phyloP scores from a whole-genome alignment of 2,329 filamentous ascomycete species.

The Colletotrichum tabaci region DNA sequence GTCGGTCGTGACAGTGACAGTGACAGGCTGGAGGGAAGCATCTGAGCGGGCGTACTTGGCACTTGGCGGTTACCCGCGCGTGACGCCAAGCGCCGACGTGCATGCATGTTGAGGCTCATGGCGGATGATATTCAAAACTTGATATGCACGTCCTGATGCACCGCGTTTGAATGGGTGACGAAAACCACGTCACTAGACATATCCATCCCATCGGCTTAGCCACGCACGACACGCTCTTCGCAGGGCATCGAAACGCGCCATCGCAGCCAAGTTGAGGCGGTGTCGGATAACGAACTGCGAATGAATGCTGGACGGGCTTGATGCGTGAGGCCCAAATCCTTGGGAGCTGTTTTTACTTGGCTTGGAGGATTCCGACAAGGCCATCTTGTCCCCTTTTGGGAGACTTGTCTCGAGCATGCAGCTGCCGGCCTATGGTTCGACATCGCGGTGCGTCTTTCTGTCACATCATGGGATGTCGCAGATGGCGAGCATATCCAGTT shows the following conservation, averaged over 20 bases:
- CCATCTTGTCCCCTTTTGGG: not conserved
- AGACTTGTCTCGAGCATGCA: too few species aligned
- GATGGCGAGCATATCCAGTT: too few species aligned
- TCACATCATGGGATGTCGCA: too few species aligned
- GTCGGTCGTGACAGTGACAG: too few species aligned
- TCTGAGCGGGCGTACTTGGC: slow-evolving; percentile 1
- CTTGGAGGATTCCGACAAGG: not conserved
- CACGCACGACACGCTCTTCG: not conserved
- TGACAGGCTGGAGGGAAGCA: not conserved
- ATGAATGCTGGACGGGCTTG: not conserved
- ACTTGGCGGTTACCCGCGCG: not conserved
- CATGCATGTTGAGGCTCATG: slow-evolving; percentile 6
- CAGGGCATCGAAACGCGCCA: not conserved
- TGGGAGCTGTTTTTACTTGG: not conserved
- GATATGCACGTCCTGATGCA: too few species aligned
- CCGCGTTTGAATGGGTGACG: not conserved
- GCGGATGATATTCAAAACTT: not conserved
- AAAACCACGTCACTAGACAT: not conserved
- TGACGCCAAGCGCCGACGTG: slow-evolving; percentile 14
- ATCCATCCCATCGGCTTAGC: not conserved
- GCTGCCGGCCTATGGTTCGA: too few species aligned
- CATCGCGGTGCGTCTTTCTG: too few species aligned
- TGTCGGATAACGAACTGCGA: too few species aligned
- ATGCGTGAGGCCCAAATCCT: not conserved
- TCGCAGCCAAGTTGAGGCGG: not conserved